Percentiles rank a stretch among this genome's conserved stretches.
These are phyloP conservation scores for Periconia macrospinosa DNA, from an alignment of 2,329 filamentous ascomycete species.

Conservation along the genomic window DNA sequence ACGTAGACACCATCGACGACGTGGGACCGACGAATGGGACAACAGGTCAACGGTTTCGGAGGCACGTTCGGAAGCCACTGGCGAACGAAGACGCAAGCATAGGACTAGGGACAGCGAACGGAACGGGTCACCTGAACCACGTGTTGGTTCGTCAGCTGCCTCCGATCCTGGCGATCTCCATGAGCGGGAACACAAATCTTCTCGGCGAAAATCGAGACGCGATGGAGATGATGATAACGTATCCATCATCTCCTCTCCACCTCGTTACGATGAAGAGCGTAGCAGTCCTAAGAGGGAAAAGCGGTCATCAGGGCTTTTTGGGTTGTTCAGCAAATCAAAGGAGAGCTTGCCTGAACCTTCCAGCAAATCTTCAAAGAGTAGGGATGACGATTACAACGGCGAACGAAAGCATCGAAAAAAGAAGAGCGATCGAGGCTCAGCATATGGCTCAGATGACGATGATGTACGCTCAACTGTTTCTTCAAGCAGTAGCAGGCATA, in stretches of 20 bases:
- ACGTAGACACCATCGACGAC: conserved; percentile 41
- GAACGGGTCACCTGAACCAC: conserved; percentile 32
- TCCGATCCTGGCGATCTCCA: conserved; percentile 46
- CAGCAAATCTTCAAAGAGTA: conserved; percentile 32
- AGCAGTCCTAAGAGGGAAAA: conserved; percentile 39
- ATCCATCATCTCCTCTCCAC: conserved; percentile 45
- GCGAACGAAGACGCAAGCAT: conserved; percentile 39
- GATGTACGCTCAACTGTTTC: conserved; percentile 40
- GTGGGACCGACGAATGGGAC: conserved; percentile 44
- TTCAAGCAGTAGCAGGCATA: conserved; percentile 42
- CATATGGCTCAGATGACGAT: conserved; percentile 43
- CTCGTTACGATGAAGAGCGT: conserved; percentile 45
- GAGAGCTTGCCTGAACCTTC: conserved; percentile 38
- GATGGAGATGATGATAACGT: conserved; percentile 48
- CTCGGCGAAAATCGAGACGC: conserved; percentile 44
- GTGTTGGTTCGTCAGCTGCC: conserved; percentile 36
- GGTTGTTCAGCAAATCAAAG: conserved; percentile 50
- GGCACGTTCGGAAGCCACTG: conserved; percentile 37
- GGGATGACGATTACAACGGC: conserved; percentile 45
- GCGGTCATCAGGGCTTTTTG: conserved; percentile 50
- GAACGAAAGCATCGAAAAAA: conserved; percentile 50
- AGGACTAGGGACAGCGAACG: conserved; percentile 34
- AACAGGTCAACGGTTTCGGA: conserved; percentile 44
- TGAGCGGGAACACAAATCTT: conserved; percentile 42
- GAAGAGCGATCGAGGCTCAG: conserved; percentile 43